Evolutionary conservation across 192 early-diverging fungal genomes (phyloP), one percentile per base, ranked within the genome.

Genomic region (Helicostylum pulchrum): DNA sequence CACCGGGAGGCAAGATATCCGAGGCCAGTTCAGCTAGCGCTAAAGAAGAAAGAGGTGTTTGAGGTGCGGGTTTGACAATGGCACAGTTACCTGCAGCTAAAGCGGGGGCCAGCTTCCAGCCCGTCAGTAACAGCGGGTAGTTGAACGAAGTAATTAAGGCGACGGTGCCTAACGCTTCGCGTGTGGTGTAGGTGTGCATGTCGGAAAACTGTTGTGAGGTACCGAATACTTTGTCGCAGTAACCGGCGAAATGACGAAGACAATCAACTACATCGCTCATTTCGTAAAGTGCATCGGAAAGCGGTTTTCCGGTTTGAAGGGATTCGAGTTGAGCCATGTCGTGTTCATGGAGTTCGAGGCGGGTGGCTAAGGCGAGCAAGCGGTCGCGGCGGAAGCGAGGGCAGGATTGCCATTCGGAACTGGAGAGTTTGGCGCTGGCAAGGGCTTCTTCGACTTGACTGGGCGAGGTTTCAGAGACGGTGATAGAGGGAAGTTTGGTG

Each of bases 101-200:
- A 17, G 87, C 83, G 4, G 92, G 89, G 3, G 85, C 93, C 46
- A 94, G 78, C 58, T 94, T 95, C 86, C 86, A 88, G 20, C 83
- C 87, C 1, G 87, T 64, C 49, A 83, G 45, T 21, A 70, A 70
- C 5, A 89, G 73, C 0, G 88, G 88, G 45, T 87, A 88, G 72
- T 89, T 88, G 61, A 84, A 89, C 9, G 79, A 76, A 7, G 88
- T 91, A 53, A 93, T 88, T n/a, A 90, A 61, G 2, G 80, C 91
- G 47, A 82, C 85, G 3, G 87, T 80, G 14, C 93, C 91, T n/a
- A 80, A 74, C 0, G 88, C 84, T 60, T 87, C 77, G 9, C 73
- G 64, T 32, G 79, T 57, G 0, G 79, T 82, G 44, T 77, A 81
- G 3, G 72, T 79, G 15, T 68, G 63, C 48, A 78, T 58, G 1